Base-by-base conservation (phyloP, 495 filamentous ascomycete species). In the Podospora pseudocomata region DNA sequence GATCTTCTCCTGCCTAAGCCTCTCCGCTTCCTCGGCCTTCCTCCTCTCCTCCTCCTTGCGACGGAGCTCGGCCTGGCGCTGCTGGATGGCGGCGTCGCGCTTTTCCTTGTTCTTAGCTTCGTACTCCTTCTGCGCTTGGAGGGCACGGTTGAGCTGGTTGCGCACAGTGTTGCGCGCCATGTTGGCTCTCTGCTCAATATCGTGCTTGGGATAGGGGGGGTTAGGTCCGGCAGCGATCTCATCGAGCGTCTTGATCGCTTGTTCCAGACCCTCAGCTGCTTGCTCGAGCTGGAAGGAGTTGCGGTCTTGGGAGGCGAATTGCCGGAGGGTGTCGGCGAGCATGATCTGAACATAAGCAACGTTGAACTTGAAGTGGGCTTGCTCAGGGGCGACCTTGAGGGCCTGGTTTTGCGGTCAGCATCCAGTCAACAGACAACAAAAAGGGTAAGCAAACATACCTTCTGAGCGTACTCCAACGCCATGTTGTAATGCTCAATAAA, bases 311-410 rank as follows among this genome's bases (percentile, higher is more conserved):
- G 96, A 90, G 28, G 84, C 82, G 20, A 97, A 84, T 61, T 80
- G 83, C 80, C 92, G 87, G n/a, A 97, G 86, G 53, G 91, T 83
- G 28, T 89, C 88, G 44, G 94, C 94, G 63, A 97, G 87, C 76
- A 97, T 93, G 68, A 96, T 93, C 74, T 98, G 94, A 19, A 97
- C 92, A 70, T 97, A 99, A 26, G 95, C 95, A 18, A 99, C 91
- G 76, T 99, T 99, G 86, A 99, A 99, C 75, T 94, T 90, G 74
- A 95, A 91, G 79, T 97, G 92, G 7, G 92, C 82, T 72, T 96
- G 91, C 20, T 94, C 91, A 1, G 93, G 91, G 0, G 91, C 87
- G 55, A 91, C 83, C 56, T 87, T 85, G 32, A 94, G 86, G 20
- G 94, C 93, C 82, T 94, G 63, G 64, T 54, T 18, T 19, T 60